phyloP scores from a whole-genome alignment of 2,329 filamentous ascomycete species.

The Hypocrella siamensis region DNA sequence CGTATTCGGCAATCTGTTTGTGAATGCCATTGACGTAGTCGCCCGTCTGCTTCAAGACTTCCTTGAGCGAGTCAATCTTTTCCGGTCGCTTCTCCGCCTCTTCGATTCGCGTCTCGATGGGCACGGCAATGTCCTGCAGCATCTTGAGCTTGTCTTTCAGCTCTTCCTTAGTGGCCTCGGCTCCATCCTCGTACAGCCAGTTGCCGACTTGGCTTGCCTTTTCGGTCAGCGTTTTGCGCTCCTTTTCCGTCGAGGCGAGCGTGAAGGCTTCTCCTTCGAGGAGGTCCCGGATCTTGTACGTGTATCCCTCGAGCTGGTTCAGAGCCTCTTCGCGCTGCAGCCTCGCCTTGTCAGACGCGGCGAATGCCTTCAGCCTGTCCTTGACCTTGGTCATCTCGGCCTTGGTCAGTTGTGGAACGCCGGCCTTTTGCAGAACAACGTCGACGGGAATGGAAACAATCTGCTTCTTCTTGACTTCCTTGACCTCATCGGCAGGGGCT shows the following conservation, averaged over 20 bases:
- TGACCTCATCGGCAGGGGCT: constrained; percentile 27
- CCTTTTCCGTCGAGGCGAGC: constrained; percentile 49
- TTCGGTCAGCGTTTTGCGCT: constrained; percentile 50
- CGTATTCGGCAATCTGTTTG: constrained; percentile 52
- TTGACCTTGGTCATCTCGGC: constrained; percentile 36
- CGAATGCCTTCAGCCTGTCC: constrained; percentile 68
- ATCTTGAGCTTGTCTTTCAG: constrained; percentile 63
- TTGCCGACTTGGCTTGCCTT: constrained; percentile 58
- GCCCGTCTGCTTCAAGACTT: constrained; percentile 54
- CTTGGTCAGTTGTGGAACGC: constrained; percentile 32
- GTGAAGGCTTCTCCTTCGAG: constrained; percentile 64
- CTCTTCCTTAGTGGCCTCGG: constrained; percentile 56
- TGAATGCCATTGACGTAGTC: constrained; percentile 57
- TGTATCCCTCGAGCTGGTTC: constrained; percentile 87
- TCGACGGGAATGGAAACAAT: constrained; percentile 38
- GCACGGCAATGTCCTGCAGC: constrained; percentile 62
- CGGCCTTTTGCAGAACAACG: constrained; percentile 31
- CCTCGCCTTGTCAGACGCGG: constrained; percentile 67
- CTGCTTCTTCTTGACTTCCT: constrained; percentile 44
- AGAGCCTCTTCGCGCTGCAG: constrained; percentile 68
- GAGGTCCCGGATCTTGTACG: constrained; percentile 75
- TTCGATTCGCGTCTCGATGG: constrained; percentile 58
- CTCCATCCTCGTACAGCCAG: constrained; percentile 82
- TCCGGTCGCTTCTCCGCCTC: constrained; percentile 60
- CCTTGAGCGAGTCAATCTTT: constrained; percentile 49